Base-by-base conservation (phyloP, 2,329 filamentous ascomycete genomes). In the Zymoseptoria pseudotritici region DNA sequence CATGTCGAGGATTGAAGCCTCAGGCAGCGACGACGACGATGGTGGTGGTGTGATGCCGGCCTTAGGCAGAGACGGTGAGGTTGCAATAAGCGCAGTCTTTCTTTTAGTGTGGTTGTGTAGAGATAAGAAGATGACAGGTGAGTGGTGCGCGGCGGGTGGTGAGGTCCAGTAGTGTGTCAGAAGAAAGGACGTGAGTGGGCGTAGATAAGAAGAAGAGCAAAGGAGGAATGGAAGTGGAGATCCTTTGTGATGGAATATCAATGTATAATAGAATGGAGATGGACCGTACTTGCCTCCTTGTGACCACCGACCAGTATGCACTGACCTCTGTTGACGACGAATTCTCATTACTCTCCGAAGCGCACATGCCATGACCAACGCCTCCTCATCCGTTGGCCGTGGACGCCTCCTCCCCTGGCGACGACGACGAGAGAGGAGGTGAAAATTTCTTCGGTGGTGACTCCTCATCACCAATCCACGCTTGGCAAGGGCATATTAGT, bases 121-220 rank as follows among this genome's bases (percentile, higher is more conserved):
- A 50, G 31, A 49, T 49, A 13, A 55, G 42, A 51, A 51, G 53
- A 46, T 31, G 57, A 54, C 42, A 59, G 62, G 53, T 57, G 58
- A 57, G 61, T 57, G 58, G 57, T 54, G 26, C 6, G 54, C 31
- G 58, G 21, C 46, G 24, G 60, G 52, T 53, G 50, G 22, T 24
- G 10, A 53, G 42, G 56, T 53, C 50, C 59, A 56, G 56, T 58
- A 42, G 54, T 63, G 54, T 20, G 61, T 61, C 58, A 65, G 53
- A 63, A 54, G 54, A 58, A 57, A 52, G 29, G 59, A 61, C 56
- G 52, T 57, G 61, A 63, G 57, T 60, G 61, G 63, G 50, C 51
- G 57, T 53, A 65, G 63, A 65, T 65, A 63, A 63, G 61, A 63
- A 54, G 55, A 58, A 58, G 53, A 53, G 3, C 13, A 20, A 22